Conservation (phyloP, 495 filamentous ascomycete genomes). For the Lasiosphaeris hirsuta region DNA sequence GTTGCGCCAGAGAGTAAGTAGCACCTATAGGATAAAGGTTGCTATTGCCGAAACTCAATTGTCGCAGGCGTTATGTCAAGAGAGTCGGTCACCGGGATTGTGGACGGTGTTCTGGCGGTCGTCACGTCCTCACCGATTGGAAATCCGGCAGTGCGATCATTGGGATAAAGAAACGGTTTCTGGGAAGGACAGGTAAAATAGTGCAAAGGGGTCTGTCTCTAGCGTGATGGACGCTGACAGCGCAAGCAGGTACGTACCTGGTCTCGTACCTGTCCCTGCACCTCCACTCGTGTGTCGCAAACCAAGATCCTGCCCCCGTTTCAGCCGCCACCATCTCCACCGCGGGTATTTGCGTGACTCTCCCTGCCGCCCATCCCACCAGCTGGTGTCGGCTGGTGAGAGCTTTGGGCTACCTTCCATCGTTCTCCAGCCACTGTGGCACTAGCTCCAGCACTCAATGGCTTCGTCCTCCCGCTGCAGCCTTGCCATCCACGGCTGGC, state of each 20-base stretch:
- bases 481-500: slow-evolving; percentile 5
- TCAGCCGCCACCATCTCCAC: too few relatives aligned
- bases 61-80: too few relatives aligned
- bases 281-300: too few relatives aligned
- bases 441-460: not conserved
- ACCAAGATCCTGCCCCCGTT: too few relatives aligned
- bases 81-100: too few relatives aligned
- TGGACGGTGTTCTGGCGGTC: not conserved
- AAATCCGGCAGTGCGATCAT: not conserved
- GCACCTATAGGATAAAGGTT: too few relatives aligned
- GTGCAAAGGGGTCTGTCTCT: slow-evolving; percentile 19
- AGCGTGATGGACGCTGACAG: not conserved
- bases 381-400: not conserved
- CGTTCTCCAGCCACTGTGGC: not conserved
- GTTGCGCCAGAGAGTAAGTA: too few relatives aligned
- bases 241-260: too few relatives aligned
- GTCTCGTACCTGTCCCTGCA: too few relatives aligned
- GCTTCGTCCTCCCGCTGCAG: slow-evolving; percentile 4
- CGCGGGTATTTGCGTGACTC: too few relatives aligned
- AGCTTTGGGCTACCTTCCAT: not conserved
- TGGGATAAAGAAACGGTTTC: slow-evolving; percentile 5
- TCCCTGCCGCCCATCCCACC: not conserved
- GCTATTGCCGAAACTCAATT: too few relatives aligned
- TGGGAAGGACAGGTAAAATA: slow-evolving; percentile 24
- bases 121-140: slow-evolving; percentile 14